Percentiles rank a stretch among this genome's conserved stretches.
phyloP scores from a whole-genome alignment of 768 basidiomycete species.

The Obba rivulosa region DNA sequence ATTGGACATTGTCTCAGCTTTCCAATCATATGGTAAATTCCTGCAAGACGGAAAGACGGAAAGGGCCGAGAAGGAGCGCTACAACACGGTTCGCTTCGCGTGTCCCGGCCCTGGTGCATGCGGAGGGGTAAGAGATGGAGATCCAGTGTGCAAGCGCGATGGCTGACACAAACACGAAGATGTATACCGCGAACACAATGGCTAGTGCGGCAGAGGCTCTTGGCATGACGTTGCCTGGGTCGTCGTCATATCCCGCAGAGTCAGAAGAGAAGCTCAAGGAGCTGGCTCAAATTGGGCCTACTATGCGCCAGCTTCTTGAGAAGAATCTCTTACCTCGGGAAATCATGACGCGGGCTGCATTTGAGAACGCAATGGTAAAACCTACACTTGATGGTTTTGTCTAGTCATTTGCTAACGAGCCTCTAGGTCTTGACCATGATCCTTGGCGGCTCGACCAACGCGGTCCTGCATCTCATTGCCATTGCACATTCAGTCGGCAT shows the following conservation, averaged over 20 bases:
- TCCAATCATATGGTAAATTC: slow-evolving; percentile 96
- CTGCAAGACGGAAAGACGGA: slow-evolving; percentile 83
- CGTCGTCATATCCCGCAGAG: slow-evolving; percentile 95
- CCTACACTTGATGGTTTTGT: neutral
- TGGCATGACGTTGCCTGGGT: slow-evolving; percentile 95
- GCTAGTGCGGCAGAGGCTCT: slow-evolving; percentile 91
- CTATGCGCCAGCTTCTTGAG: slow-evolving; percentile 84
- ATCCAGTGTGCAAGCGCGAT: neutral
- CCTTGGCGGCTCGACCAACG: slow-evolving; percentile 96
- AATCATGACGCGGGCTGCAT: slow-evolving; percentile 95
- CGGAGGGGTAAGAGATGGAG: slow-evolving; percentile 73
- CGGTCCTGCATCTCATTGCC: slow-evolving; percentile 94
- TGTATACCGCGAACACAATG: slow-evolving; percentile 99
- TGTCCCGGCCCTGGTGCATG: slow-evolving; percentile 99
- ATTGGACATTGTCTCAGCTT: slow-evolving; percentile 94
- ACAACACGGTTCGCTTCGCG: slow-evolving; percentile 84
- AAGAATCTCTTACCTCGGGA: slow-evolving; percentile 90
- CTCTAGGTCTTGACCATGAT: slow-evolving; percentile 89
- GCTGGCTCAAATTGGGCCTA: slow-evolving; percentile 71
- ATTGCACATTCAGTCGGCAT: slow-evolving; percentile 96
- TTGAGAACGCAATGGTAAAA: slow-evolving; percentile 94
- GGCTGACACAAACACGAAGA: slow-evolving; percentile 39
- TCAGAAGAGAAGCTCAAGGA: slow-evolving; percentile 85
- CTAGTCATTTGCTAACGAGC: neutral
- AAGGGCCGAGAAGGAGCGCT: slow-evolving; percentile 77